Evolutionary conservation across 495 filamentous ascomycete species (phyloP), one percentile per base, ranked within the genome.

Genomic region (Parathielavia hyrcaniae): DNA sequence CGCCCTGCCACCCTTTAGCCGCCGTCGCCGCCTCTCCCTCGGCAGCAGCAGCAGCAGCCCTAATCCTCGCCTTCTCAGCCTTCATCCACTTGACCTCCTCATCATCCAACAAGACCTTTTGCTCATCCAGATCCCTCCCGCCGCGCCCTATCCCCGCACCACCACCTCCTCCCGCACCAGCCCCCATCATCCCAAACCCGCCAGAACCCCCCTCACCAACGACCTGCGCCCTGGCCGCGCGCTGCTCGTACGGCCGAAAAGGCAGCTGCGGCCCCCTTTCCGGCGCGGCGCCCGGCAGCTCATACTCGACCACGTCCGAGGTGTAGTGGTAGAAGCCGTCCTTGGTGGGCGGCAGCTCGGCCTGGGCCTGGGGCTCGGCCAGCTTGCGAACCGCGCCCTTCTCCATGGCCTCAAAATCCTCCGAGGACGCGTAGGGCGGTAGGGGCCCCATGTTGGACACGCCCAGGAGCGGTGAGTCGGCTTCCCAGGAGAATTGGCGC

Each of bases 301-400:
- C 69, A n/a, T 70, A 63, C 55, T 71, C 65, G 12, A 67, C 58
- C 8, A 63, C 23, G 19, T 65, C 60, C 3, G 36, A 50, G 1
- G 32, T 43, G 26, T 66, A 58, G 32, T 65, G 65, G 34, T 71
- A 71, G 17, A 60, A 71, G 1, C 69, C 69, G 43, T 71, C 69
- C 53, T 71, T 71, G 14, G 69, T 71, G 1, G 69, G 69, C n/a
- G 69, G 69, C 20, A 71, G 56, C 41, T 71, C 69, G 7, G 67
- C 67, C 49, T 68, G 19, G 14, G 67, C 69, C 45, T 61, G 53
- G 1, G 69, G 69, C 30, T 62, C 65, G 4, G 59, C 58, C n/a
- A 69, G 52, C 46, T 63, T 69, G 10, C 67, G 58, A 17, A 71
- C 63, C 1, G 69, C 69, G 34, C 69, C 69, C 54, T 65, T 68